phyloP scores from a whole-genome alignment of 2,329 filamentous ascomycete genomes.

The Apiospora sp. region DNA sequence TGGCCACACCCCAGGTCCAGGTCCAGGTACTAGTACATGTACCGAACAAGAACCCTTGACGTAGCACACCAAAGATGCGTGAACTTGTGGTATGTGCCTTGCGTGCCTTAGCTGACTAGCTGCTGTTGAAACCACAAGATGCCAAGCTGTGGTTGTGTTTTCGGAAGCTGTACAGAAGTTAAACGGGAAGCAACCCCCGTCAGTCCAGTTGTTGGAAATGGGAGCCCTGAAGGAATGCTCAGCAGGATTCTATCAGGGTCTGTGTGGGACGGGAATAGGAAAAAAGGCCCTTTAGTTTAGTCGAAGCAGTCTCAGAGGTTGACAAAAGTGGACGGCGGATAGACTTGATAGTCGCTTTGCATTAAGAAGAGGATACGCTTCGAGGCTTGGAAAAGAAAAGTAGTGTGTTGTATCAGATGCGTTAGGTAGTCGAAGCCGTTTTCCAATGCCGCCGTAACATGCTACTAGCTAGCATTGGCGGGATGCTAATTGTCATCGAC shows the following conservation, averaged over 20 bases:
- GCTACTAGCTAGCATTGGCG: background rate
- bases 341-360: background rate
- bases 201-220: background rate
- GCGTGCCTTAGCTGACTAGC: constrained; percentile 20
- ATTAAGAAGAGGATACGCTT: background rate
- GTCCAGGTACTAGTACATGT: constrained; percentile 3
- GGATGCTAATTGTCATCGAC: background rate
- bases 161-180: background rate
- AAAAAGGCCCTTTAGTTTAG: background rate
- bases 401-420: background rate
- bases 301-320: constrained; percentile 11
- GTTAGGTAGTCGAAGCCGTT: background rate
- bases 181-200: background rate
- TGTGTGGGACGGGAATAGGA: background rate
- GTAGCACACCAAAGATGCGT: background rate
- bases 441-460: background rate
- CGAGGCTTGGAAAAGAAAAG: background rate
- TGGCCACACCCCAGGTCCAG: background rate
- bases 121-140: background rate
- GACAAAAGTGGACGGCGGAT: constrained; percentile 14
- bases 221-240: background rate
- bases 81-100: constrained; percentile 25
- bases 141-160: background rate
- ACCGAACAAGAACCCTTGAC: constrained; percentile 7
- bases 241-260: constrained; percentile 8